Base-by-base conservation (phyloP, 1,284 basidiomycete genomes). In the Leccinum pachyderme region DNA sequence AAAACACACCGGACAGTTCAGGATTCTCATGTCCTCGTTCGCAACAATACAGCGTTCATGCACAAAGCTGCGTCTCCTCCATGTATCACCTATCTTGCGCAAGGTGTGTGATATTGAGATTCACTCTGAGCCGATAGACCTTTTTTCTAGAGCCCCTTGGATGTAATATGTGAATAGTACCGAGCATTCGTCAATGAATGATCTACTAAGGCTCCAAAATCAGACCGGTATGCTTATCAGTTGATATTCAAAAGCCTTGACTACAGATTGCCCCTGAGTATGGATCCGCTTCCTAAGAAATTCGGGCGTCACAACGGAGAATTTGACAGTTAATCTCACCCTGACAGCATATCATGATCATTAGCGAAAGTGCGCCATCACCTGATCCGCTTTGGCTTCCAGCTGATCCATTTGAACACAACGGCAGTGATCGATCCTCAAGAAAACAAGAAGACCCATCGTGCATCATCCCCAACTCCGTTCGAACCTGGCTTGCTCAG, bases 31-130 rank as follows among this genome's bases (percentile, higher is more conserved):
- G 33, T 39, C 32, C 18, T 33, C 39, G n/a, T 15, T n/a, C n/a
- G n/a, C n/a, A n/a, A n/a, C n/a, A n/a, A n/a, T n/a, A n/a, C 84
- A 11, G 83, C 84, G 1, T 90, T 89, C 68, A 76, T 81, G 71
- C 75, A 83, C 46, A 85, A 85, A 62, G 81, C 86, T 2, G 69
- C 72, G 75, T 63, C 44, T 52, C 45, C 18, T 44, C 45, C 50
- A 45, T 18, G 18, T 25, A 31, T 11, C 5, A 39, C 47, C 41
- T 27, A 8, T 49, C 31, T 41, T 44, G 45, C 51, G 28, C 22
- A 61, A 81, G 80, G 67, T 81, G 46, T 75, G 77, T 28, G 76
- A 81, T 56, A 73, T 75, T n/a, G 41, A 57, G 24, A 66, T 68
- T 13, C 56, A 56, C 8, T 61, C 63, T 25, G 47, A 44, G 37